phyloP scores from a whole-genome alignment of 2,329 filamentous ascomycete genomes.

The Penicillium sp. region DNA sequence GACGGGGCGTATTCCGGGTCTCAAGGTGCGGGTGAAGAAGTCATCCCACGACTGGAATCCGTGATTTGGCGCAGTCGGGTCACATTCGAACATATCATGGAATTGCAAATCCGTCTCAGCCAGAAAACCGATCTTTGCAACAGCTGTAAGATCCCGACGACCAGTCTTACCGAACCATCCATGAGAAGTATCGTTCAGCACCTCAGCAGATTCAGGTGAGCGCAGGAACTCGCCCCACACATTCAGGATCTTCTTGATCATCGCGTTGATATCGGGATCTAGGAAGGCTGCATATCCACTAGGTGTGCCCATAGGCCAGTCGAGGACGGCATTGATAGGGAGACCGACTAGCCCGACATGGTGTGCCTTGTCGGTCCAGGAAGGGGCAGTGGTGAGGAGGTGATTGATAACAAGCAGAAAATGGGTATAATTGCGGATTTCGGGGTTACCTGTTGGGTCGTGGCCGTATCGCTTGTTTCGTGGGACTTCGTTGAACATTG shows the following conservation, averaged over 20 bases:
- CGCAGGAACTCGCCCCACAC: constrained; percentile 55
- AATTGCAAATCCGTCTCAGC: constrained; percentile 26
- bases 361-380: constrained; percentile 32
- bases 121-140: constrained; percentile 22
- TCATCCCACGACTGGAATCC: constrained; percentile 68
- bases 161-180: constrained; percentile 59
- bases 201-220: constrained; percentile 55
- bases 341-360: constrained; percentile 51
- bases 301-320: constrained; percentile 59
- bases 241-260: constrained; percentile 52
- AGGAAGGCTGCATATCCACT: constrained; percentile 56
- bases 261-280: constrained; percentile 51
- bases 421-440: constrained; percentile 65
- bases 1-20: constrained; percentile 56
- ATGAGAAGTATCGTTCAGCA: constrained; percentile 41
- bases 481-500: constrained; percentile 69
- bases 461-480: constrained; percentile 57
- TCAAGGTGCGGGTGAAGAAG: constrained; percentile 64
- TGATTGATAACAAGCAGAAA: constrained; percentile 67
- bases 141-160: constrained; percentile 41
- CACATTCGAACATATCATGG: constrained; percentile 31
- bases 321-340: constrained; percentile 57
- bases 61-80: constrained; percentile 25
- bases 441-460: constrained; percentile 61
- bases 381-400: constrained; percentile 31